Evolutionary conservation across 257 asterid species (phyloP).

Genomic region (Paulownia fortunei): DNA sequence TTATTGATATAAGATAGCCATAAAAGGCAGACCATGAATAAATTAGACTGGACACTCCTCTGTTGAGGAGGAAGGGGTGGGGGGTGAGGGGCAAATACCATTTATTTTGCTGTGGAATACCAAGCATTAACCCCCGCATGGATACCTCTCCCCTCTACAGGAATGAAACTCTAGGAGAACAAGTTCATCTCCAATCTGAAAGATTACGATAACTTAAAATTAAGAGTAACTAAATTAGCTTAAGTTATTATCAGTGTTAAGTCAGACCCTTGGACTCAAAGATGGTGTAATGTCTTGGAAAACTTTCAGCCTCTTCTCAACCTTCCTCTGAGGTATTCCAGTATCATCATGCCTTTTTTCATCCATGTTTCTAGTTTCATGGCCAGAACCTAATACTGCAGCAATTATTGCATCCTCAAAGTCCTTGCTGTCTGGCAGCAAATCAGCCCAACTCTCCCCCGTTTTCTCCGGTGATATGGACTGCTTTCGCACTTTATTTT

Average conservation of each 20-base stretch:
- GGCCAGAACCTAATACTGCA: slow-evolving; percentile 57
- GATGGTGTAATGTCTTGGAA: slow-evolving; percentile 81
- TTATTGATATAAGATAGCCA: neutral
- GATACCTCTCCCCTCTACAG: neutral
- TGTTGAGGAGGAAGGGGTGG: neutral
- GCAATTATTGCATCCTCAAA: slow-evolving; percentile 88
- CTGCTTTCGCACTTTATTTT: slow-evolving; percentile 50
- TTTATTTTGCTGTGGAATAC: slow-evolving; percentile 2
- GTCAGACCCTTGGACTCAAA: slow-evolving; percentile 61
- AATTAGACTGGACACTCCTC: neutral
- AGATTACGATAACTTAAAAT: neutral
- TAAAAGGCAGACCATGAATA: neutral
- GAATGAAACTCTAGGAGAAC: slow-evolving; percentile 61
- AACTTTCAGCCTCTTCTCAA: slow-evolving; percentile 88
- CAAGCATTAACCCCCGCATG: too few species aligned
- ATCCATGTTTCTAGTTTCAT: slow-evolving; percentile 26
- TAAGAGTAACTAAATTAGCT: slow-evolving; percentile 4
- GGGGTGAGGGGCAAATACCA: neutral
- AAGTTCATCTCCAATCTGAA: slow-evolving; percentile 72
- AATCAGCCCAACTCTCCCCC: slow-evolving; percentile 52
- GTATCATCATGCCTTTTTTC: slow-evolving; percentile 25
- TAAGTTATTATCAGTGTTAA: neutral
- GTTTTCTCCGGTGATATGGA: slow-evolving; percentile 46
- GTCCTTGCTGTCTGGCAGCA: slow-evolving; percentile 76
- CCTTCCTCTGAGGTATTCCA: slow-evolving; percentile 46